phyloP scores from a whole-genome alignment of 345 rosid genomes.

The Trapa incisa region DNA sequence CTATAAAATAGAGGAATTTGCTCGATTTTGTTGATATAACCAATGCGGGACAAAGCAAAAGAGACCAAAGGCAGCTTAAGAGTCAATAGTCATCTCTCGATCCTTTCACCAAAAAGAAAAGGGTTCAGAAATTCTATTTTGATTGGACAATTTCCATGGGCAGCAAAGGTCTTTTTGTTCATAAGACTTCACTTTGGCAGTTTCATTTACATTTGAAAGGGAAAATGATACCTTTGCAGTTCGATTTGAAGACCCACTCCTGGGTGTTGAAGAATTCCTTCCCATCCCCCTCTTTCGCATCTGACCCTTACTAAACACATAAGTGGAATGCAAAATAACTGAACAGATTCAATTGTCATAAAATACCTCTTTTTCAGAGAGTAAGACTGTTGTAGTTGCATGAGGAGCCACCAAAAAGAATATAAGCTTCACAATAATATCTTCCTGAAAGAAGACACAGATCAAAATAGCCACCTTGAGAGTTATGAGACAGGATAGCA shows the following conservation, averaged over 20 bases:
- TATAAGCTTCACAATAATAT: conserved; percentile 46
- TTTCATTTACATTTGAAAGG: background rate
- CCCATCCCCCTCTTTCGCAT: conserved; percentile 60
- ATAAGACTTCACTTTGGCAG: no score
- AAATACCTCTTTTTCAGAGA: conserved; percentile 51
- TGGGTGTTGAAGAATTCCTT: conserved; percentile 35
- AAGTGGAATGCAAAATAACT: background rate
- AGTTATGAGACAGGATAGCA: background rate
- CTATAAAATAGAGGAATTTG: no score
- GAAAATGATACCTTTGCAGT: conserved; percentile 44
- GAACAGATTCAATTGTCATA: background rate
- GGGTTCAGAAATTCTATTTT: background rate
- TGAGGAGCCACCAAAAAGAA: conserved; percentile 79
- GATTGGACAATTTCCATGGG: background rate
- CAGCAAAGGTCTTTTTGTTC: background rate
- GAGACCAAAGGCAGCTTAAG: no score
- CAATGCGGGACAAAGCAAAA: no score
- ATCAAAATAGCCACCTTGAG: background rate
- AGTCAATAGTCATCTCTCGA: no score
- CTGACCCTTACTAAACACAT: conserved; percentile 38
- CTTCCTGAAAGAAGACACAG: conserved; percentile 48
- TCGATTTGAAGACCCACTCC: conserved; percentile 39
- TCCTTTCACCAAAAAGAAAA: background rate
- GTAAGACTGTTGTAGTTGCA: conserved; percentile 44
- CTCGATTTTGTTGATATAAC: no score